A percentile compares a stretch with the other conserved stretches of the same genome.
Conservation (phyloP, 108 stramenopile species). For the Hondaea fermentalgiana region DNA sequence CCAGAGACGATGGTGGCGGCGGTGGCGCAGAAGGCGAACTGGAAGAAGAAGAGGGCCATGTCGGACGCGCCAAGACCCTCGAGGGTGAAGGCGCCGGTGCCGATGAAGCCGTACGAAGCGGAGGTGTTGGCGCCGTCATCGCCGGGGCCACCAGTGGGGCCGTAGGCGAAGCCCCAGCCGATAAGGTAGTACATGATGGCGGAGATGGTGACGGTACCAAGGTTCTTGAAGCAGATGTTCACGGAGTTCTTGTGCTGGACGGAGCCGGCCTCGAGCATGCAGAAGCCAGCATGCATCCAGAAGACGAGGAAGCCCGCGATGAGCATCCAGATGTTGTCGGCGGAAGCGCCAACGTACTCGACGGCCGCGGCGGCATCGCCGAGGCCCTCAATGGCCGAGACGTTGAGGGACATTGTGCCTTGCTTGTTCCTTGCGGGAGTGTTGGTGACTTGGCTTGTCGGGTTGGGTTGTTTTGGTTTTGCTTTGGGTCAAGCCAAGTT, state of each 20-base stretch:
- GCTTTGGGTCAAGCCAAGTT: too few species aligned
- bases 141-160: constrained; percentile 12
- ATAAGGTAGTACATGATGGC: constrained; percentile 70
- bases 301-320: constrained; percentile 65
- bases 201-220: constrained; percentile 70
- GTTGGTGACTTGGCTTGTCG: too few species aligned
- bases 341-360: not conserved
- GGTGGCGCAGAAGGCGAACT: constrained; percentile 71
- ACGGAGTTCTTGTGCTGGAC: constrained; percentile 28
- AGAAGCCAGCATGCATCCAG: constrained; percentile 82
- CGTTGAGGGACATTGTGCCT: not conserved
- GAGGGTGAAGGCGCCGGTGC: constrained; percentile 56
- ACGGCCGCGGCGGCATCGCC: not conserved
- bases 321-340: constrained; percentile 31
- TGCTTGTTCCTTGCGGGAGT: too few species aligned
- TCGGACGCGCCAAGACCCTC: not conserved
- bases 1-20: constrained; percentile 82
- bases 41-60: constrained; percentile 61
- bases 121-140: not conserved
- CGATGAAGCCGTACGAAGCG: constrained; percentile 54
- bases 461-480: too few species aligned
- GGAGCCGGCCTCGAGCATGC: constrained; percentile 71
- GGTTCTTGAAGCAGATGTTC: constrained; percentile 67
- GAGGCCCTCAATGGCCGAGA: not conserved
- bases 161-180: constrained; percentile 75